phyloP scores from a whole-genome alignment of 2,329 filamentous ascomycete species.

The Fusarium sp. region DNA sequence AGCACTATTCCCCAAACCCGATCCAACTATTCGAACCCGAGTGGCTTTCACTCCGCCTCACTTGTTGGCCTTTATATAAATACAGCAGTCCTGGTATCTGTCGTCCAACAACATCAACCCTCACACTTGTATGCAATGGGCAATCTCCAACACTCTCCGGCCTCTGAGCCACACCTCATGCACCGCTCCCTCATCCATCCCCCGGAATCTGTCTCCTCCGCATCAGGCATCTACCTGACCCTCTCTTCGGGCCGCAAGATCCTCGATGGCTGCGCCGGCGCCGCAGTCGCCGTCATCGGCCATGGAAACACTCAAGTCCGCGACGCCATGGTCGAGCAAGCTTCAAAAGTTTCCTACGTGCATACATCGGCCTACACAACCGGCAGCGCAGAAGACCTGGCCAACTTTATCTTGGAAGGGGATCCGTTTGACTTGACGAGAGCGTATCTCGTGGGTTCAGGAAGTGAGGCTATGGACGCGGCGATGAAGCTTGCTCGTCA shows the following conservation, averaged over 20 bases:
- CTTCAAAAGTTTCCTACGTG: conserved; percentile 62
- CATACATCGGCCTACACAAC: conserved; percentile 54
- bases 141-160: neutral
- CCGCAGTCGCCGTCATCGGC: conserved; percentile 66
- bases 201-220: conserved; percentile 53
- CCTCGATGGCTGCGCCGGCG: conserved; percentile 77
- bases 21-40: conserved; percentile 8
- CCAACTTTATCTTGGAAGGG: conserved; percentile 50
- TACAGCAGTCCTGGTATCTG: rapidly evolving
- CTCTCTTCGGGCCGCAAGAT: conserved; percentile 53
- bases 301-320: conserved; percentile 70
- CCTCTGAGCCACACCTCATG: conserved; percentile 41
- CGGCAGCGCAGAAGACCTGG: conserved; percentile 56
- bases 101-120: rapidly evolving
- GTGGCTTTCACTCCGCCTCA: conserved; percentile 9
- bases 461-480: conserved; percentile 56
- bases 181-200: conserved; percentile 47
- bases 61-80: neutral
- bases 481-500: conserved; percentile 60
- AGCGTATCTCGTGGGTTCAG: conserved; percentile 49
- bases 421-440: conserved; percentile 50
- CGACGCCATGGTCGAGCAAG: conserved; percentile 66
- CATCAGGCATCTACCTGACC: conserved; percentile 50
- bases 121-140: neutral
- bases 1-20: conserved; percentile 5